These are phyloP conservation scores for Penicillium coffeae DNA, from an alignment of 495 filamentous ascomycete species.

Conservation along the genomic window DNA sequence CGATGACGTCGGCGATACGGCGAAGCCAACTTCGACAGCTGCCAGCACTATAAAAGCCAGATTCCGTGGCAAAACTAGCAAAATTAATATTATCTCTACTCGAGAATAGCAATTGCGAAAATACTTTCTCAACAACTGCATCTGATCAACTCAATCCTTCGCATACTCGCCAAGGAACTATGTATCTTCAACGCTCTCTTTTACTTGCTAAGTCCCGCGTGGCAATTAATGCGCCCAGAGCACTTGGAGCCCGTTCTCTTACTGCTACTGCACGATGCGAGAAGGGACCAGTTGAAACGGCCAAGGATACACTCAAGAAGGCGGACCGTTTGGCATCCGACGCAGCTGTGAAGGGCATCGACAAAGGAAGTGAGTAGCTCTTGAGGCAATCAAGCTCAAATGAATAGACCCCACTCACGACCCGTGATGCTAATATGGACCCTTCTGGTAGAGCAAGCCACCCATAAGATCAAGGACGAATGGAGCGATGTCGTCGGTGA, in stretches of 20 bases:
- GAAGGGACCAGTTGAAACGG: slow-evolving; percentile 42
- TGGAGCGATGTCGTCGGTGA: slow-evolving; percentile 21
- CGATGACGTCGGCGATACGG: slow-evolving; percentile 18
- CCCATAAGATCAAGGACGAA: slow-evolving; percentile 35
- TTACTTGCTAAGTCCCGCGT: slow-evolving; percentile 22
- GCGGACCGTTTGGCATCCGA: slow-evolving; percentile 53
- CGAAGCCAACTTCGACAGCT: not conserved
- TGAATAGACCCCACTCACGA: no score
- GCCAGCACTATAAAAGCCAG: not conserved
- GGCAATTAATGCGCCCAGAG: slow-evolving; percentile 11
- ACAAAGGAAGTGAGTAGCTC: slow-evolving; percentile 50
- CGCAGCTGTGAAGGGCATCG: slow-evolving; percentile 57
- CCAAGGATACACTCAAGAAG: slow-evolving; percentile 54
- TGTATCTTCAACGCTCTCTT: slow-evolving; percentile 20
- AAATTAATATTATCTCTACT: no score
- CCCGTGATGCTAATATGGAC: slow-evolving; percentile 7
- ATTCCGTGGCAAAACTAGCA: not conserved
- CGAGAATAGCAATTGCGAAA: not conserved
- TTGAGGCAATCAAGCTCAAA: not conserved
- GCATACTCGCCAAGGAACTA: slow-evolving; percentile 3
- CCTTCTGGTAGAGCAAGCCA: slow-evolving; percentile 39
- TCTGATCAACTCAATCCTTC: not conserved
- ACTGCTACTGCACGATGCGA: slow-evolving; percentile 27
- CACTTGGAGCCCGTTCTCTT: slow-evolving; percentile 23
- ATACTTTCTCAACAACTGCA: no score